phyloP scores from a whole-genome alignment of 805 yeast species.

The Wickerhamiella azyma region DNA sequence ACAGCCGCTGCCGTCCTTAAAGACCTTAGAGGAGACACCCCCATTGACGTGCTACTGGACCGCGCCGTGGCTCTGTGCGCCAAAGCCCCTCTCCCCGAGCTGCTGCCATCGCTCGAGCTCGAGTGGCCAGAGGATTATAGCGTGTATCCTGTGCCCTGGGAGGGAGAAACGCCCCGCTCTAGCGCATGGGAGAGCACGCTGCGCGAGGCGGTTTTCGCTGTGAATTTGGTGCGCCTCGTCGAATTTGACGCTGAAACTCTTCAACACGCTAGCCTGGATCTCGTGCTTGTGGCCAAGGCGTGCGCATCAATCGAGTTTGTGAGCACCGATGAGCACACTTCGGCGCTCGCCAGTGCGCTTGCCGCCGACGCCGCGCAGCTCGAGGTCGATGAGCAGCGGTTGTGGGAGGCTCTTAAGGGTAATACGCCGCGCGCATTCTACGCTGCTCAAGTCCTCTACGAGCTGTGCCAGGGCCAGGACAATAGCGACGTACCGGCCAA shows the following conservation, averaged over 20 bases:
- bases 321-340: not conserved
- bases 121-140: conserved; percentile 2
- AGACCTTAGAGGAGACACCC: not conserved
- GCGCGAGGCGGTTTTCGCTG: not conserved
- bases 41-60: not conserved
- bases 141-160: conserved; percentile 1
- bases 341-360: not conserved
- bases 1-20: not conserved
- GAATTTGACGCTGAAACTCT: not conserved
- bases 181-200: not conserved
- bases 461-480: not conserved
- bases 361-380: not conserved
- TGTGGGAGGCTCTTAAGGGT: conserved; percentile 6
- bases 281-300: not conserved
- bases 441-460: conserved; percentile 12
- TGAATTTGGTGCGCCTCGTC: not conserved
- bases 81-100: not conserved
- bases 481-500: not conserved
- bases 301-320: not conserved
- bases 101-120: not conserved
- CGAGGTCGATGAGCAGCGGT: not conserved
- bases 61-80: not conserved
- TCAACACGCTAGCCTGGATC: not conserved
- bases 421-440: conserved; percentile 10
- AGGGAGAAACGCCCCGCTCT: not conserved